Evolutionary conservation across 1,284 basidiomycete species (phyloP), one percentile per base, ranked within the genome.

Genomic region (Austroboletus olivaceoglutinosus): DNA sequence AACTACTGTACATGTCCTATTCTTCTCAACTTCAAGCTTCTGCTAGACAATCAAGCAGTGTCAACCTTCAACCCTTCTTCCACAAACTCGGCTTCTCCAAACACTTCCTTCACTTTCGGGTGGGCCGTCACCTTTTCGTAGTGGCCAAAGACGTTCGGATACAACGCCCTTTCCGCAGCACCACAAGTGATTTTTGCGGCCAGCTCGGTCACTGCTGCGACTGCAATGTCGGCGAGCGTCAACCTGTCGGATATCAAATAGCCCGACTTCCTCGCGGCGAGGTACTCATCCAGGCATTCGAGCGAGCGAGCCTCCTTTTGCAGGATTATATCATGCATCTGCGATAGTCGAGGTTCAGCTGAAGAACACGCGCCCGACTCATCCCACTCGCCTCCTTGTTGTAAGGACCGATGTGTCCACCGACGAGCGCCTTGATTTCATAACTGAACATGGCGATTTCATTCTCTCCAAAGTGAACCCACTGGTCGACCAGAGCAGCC

Each of bases 211-310:
- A 72, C 64, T 23, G 74, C 67, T 37, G 73, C 80, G 51, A 82
- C 54, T 50, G 72, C 68, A 64, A 86, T 70, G 61, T 86, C 85
- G 48, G 81, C 83, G 45, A 83, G 71, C 50, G 83, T 80, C 69
- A 86, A 71, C 59, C 75, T 72, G 65, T 85, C 78, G 50, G 76
- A 76, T 46, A 83, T 76, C 57, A 86, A 70, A 73, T 77, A 86
- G 2, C 60, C 64, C 37, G 55, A 54, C 37, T 78, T 77, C 57
- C 73, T 71, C 58, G 69, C 66, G 47, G 73, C 64, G 57, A 86
- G 78, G 62, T 76, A 61, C 43, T 71, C 65, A 63, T 86, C 74
- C 53, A 86, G 70, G 63, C 63, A 62, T 41, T 58, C 59, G 52
- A 77, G 68, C 33, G 59, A 43, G 51, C 57, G 65, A 40, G 54